Conservation (phyloP, 306 rosid species). For the Crotalaria pallida region DNA sequence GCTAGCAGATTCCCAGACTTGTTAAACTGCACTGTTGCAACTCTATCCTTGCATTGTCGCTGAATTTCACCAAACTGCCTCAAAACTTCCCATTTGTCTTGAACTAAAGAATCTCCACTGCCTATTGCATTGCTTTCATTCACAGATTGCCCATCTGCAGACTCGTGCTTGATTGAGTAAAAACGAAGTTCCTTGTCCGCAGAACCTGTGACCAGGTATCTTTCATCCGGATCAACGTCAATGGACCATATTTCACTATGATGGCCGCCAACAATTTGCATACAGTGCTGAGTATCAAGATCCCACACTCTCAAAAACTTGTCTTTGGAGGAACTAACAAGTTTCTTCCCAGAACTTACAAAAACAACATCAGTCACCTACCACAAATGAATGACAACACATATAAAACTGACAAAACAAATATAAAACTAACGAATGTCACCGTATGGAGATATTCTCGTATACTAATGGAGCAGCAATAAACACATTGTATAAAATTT, state of each 20-base stretch:
- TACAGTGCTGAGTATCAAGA: constrained; percentile 94
- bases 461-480: neutral
- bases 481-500: neutral
- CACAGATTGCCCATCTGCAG: constrained; percentile 34
- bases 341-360: constrained; percentile 65
- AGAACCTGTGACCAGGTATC: constrained; percentile 80
- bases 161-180: constrained; percentile 56
- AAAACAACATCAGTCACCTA: constrained; percentile 89
- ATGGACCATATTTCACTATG: constrained; percentile 96
- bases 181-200: constrained; percentile 84
- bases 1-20: constrained; percentile 81
- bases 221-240: constrained; percentile 67
- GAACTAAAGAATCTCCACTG: constrained; percentile 33
- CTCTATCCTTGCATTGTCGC: constrained; percentile 82
- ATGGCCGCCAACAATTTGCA: constrained; percentile 90
- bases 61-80: constrained; percentile 79
- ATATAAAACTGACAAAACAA: neutral
- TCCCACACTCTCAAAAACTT: constrained; percentile 96
- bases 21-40: constrained; percentile 73
- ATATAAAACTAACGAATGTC: neutral
- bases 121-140: constrained; percentile 24
- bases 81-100: constrained; percentile 75
- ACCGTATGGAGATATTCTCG: neutral
- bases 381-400: constrained; percentile 25
- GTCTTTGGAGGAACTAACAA: constrained; percentile 88